Evolutionary conservation across 768 basidiomycete genomes (phyloP).

Genomic region (Coprinopsis cinerea): DNA sequence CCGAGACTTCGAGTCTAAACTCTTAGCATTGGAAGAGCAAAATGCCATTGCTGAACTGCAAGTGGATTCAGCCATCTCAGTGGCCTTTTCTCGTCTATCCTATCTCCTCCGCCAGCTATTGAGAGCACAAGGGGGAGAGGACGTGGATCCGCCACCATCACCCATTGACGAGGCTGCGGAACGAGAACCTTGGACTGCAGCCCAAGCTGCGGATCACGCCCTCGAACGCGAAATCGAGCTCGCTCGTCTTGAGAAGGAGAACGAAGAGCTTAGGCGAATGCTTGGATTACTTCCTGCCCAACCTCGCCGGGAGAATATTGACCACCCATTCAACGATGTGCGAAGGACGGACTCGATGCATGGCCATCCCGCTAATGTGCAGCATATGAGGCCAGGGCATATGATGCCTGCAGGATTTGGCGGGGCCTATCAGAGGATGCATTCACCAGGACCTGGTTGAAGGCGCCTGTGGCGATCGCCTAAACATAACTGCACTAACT

Average conservation of each 20-base stretch:
- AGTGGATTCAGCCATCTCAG: constrained; percentile 59
- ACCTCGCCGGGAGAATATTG: constrained; percentile 18
- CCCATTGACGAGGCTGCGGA: constrained; percentile 29
- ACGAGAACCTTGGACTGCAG: constrained; percentile 33
- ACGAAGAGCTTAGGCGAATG: constrained; percentile 71
- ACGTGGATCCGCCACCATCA: constrained; percentile 24
- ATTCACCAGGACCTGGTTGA: too few species aligned
- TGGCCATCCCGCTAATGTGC: neutral
- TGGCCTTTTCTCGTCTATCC: constrained; percentile 66
- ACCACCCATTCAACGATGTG: constrained; percentile 16
- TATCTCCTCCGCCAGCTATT: constrained; percentile 63
- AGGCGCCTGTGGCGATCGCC: constrained; percentile 15
- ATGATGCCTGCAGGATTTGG: constrained; percentile 1
- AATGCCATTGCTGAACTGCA: constrained; percentile 52
- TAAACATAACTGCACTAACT: neutral
- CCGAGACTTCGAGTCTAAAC: constrained; percentile 82
- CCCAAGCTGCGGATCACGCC: constrained; percentile 58
- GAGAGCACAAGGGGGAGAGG: constrained; percentile 66
- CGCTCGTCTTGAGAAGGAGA: constrained; percentile 81
- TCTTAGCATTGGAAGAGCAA: constrained; percentile 72
- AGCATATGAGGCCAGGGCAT: constrained; percentile 1
- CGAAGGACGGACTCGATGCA: constrained; percentile 1
- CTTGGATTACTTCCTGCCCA: constrained; percentile 42
- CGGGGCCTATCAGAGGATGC: constrained; percentile 33
- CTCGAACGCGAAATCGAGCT: constrained; percentile 91